Evolutionary conservation across 2,329 filamentous ascomycete species (phyloP), one percentile per base, ranked within the genome.

Genomic region (Didymella sp.): DNA sequence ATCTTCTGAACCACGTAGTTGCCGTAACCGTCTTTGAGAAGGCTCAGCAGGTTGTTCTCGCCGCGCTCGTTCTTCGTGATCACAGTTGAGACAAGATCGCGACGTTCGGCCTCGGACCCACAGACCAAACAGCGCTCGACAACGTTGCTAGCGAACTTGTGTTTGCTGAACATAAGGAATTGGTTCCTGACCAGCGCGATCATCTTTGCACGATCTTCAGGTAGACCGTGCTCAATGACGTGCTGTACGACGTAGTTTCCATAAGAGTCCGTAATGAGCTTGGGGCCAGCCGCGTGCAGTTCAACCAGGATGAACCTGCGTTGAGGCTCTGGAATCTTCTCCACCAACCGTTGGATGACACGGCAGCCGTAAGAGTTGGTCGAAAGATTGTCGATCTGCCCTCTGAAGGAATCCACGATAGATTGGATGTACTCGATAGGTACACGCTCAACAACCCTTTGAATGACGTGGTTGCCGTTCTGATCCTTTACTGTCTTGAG

Each of bases 191-290:
- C 89, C 43, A 92, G 80, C 24, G 83, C 78, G 53, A 96, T 89
- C 68, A 97, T 89, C 66, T 82, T 86, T 13, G 83, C 82, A 19
- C 88, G 86, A 69, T 97, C 92, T 53, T 89, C 86, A 4, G 85
- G 82, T 48, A 87, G 84, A 22, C 93, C 93, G 61, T 91, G 86
- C 58, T 89, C 81, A 59, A 99, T 92, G 48, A 98, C 87, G 72
- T 98, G 92, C 74, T 98, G 95, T 3, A 90, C 89, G 17, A 99
- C 95, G 72, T 99, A 99, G 77, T 99, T 99, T 58, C 95, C 95
- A 71, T 90, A 99, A 63, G 93, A 89, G 70, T 98, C 91, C 0
- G 87, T 86, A 62, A 97, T 90, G 56, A 98, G 85, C 53, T 83
- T 85, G 28, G 85, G 76, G 9, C 90, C 87, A 63, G 88, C 89